These are phyloP conservation scores for Nigrograna mackinnonii DNA, from an alignment of 2,329 filamentous ascomycete genomes.

Conservation along the genomic window DNA sequence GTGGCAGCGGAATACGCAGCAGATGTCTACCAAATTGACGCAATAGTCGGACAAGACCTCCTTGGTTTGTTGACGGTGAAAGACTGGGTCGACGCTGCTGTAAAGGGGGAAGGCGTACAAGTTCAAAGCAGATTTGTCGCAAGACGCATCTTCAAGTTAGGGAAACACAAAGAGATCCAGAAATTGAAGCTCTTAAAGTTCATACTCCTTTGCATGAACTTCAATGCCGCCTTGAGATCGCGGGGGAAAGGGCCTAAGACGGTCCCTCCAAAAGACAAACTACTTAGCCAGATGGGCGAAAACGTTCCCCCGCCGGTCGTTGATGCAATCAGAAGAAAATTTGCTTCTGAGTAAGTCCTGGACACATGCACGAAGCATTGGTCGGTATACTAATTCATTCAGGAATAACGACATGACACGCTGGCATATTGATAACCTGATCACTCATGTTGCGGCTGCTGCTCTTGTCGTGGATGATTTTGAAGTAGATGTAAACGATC, in stretches of 20 bases:
- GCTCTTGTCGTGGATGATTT: slow-evolving; percentile 74
- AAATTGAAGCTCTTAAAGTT: slow-evolving; percentile 55
- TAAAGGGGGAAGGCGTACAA: slow-evolving; percentile 60
- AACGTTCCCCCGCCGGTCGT: slow-evolving; percentile 25
- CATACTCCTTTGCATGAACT: slow-evolving; percentile 52
- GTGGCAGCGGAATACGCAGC: slow-evolving; percentile 67
- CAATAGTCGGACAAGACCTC: slow-evolving; percentile 69
- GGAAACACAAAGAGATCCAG: slow-evolving; percentile 55
- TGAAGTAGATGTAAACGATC: slow-evolving; percentile 69
- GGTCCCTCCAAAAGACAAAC: slow-evolving; percentile 65
- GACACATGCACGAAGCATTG: not conserved
- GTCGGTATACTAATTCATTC: slow-evolving; percentile 12
- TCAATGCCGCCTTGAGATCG: slow-evolving; percentile 45
- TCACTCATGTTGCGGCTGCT: slow-evolving; percentile 73
- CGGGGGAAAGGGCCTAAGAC: slow-evolving; percentile 43
- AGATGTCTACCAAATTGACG: slow-evolving; percentile 72
- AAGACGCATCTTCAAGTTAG: slow-evolving; percentile 61
- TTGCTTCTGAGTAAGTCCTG: slow-evolving; percentile 48
- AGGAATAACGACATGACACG: slow-evolving; percentile 63
- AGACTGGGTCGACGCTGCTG: slow-evolving; percentile 73
- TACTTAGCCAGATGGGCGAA: slow-evolving; percentile 64
- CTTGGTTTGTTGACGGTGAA: slow-evolving; percentile 70
- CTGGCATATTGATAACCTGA: slow-evolving; percentile 71
- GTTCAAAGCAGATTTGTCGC: slow-evolving; percentile 68
- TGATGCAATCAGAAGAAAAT: slow-evolving; percentile 60